These are phyloP conservation scores for Blastobotrys americana DNA, from an alignment of 805 yeast genomes.

Conservation along the genomic window DNA sequence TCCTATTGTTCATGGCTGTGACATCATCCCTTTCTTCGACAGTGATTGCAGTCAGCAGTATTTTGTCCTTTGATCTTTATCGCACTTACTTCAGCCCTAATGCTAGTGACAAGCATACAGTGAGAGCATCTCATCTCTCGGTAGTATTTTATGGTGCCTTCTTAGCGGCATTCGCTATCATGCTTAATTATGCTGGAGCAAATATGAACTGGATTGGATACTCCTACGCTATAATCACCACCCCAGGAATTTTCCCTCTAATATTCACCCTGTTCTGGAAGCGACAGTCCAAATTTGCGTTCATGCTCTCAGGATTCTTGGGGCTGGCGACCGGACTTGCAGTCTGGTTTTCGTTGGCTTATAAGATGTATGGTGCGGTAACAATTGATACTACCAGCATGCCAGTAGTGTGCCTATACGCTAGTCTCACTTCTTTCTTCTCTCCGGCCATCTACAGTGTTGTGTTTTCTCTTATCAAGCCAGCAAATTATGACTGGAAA, in stretches of 20 bases:
- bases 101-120: constrained; percentile 39
- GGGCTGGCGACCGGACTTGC: constrained; percentile 8
- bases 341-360: constrained; percentile 22
- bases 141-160: constrained; percentile 37
- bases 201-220: constrained; percentile 63
- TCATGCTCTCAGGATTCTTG: constrained; percentile 31
- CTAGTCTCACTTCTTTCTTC: constrained; percentile 25
- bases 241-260: constrained; percentile 25
- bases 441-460: constrained; percentile 21
- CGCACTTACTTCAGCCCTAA: constrained; percentile 37
- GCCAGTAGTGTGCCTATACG: constrained; percentile 19
- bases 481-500: constrained; percentile 36
- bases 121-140: constrained; percentile 37
- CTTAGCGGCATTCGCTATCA: constrained; percentile 75
- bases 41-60: constrained; percentile 36
- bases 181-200: constrained; percentile 70
- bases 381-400: constrained; percentile 23
- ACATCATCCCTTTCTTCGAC: constrained; percentile 39
- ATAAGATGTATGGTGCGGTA: constrained; percentile 22
- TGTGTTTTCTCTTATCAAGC: constrained; percentile 30
- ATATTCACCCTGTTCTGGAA: constrained; percentile 45
- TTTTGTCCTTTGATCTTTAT: constrained; percentile 42
- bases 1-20: constrained; percentile 35
- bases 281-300: constrained; percentile 56
- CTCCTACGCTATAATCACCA: constrained; percentile 66